Conservation (phyloP, 441 rosid genomes). For the Macaranga tanarius region DNA sequence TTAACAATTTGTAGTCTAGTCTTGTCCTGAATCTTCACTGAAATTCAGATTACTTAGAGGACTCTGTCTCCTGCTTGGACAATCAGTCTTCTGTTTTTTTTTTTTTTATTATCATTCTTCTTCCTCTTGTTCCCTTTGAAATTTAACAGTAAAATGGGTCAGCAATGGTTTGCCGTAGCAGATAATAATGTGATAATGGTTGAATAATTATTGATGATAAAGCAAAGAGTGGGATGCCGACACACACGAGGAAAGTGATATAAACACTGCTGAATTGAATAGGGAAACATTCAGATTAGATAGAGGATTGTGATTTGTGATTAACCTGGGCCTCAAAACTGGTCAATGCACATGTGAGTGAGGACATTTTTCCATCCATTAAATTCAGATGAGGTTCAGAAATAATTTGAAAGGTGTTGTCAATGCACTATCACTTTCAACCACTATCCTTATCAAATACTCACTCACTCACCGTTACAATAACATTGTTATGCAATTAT, state of each 20-base stretch:
- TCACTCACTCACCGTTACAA: neutral
- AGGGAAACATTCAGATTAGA: no score
- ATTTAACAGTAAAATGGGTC: neutral
- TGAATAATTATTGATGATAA: neutral
- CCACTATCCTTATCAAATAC: slow-evolving; percentile 7
- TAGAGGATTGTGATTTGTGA: neutral
- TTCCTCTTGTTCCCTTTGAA: no score
- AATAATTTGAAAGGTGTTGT: neutral
- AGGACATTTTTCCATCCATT: neutral
- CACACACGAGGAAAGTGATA: slow-evolving; percentile 3
- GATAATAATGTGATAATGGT: neutral
- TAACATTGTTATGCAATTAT: no score
- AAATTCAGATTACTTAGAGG: neutral
- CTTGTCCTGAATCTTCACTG: neutral
- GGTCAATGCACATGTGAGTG: neutral
- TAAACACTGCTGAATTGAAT: neutral
- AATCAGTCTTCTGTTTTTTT: neutral
- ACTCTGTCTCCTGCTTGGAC: no score
- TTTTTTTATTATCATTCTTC: neutral
- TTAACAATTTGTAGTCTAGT: neutral
- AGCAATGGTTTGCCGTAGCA: no score
- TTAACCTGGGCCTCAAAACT: neutral
- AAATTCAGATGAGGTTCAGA: slow-evolving; percentile 18
- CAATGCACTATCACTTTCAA: slow-evolving; percentile 19
- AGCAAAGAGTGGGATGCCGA: neutral